Base-by-base conservation (phyloP, 345 rosid genomes). In the Euphorbia lathyris region DNA sequence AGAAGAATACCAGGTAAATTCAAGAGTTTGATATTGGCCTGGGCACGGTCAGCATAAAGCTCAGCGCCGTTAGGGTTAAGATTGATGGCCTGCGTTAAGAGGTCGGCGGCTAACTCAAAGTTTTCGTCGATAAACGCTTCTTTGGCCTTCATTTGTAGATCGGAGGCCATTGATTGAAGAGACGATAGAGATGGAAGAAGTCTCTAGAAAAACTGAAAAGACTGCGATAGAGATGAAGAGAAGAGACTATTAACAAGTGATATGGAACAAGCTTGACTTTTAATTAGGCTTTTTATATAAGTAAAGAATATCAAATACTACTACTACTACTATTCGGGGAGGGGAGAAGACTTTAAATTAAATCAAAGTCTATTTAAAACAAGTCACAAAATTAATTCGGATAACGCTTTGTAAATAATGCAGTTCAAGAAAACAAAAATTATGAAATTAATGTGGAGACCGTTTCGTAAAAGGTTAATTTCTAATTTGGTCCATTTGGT, bases 61-160 rank as follows among this genome's bases (percentile, higher is more conserved):
- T 87, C 98, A 1, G 98, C 84, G 70, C 74, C 74, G 65, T 68
- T 78, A 67, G 99, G 93, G 85, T 76, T 75, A 57, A 88, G 78
- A 14, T 65, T 64, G 77, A 96, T 85, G 72, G 96, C 99, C 75
- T 89, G 84, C 0, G 96, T 74, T 80, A 87, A 90, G 76, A 96
- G 88, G 74, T 88, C 95, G 63, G 76, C 78, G 38, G 99, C 90
- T 20, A 86, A 82, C 79, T 90, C 91, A 76, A 92, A 90, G 83
- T 90, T 84, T 45, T 96, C 98, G 66, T 96, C 96, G 72, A 92
- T 74, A 83, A 92, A 92, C 9, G 97, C 98, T 66, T 87, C 97
- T 66, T 79, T 89, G 20, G 97, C 99, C 79, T 86, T 88, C 61
- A 14, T 73, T 30, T 86, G 91, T 26, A 90, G 85, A 74, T 89